Evolutionary conservation across 495 filamentous ascomycete genomes (phyloP).

Genomic region (Chaetomium tenue): DNA sequence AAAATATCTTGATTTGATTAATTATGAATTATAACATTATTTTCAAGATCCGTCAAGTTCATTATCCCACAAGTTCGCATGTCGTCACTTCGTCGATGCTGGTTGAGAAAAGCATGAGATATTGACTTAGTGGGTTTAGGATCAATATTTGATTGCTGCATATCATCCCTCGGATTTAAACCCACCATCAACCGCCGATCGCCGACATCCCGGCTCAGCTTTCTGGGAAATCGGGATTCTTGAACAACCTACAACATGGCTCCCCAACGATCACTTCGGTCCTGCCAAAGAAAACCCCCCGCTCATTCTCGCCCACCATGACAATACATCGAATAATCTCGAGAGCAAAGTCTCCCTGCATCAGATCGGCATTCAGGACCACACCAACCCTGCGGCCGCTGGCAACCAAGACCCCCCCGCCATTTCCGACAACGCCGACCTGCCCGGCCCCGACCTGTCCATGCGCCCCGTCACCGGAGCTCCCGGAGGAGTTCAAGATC

Average conservation of each 20-base stretch:
- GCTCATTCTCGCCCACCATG: slow-evolving; percentile 12
- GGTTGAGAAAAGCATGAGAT: not conserved
- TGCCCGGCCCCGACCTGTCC: slow-evolving; percentile 72
- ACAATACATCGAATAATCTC: slow-evolving; percentile 11
- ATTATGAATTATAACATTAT: too few species aligned
- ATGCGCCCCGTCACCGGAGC: slow-evolving; percentile 62
- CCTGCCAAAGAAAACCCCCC: not conserved
- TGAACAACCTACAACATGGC: slow-evolving; percentile 8
- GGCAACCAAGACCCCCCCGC: slow-evolving; percentile 21
- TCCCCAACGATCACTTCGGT: not conserved
- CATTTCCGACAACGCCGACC: slow-evolving; percentile 53
- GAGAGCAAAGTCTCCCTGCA: not conserved
- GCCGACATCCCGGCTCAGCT: not conserved
- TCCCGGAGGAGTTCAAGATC: slow-evolving; percentile 70
- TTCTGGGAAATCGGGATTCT: not conserved
- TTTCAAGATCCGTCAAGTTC: too few species aligned
- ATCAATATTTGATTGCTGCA: not conserved
- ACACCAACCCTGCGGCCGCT: not conserved
- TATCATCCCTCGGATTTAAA: slow-evolving; percentile 5
- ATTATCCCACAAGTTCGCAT: too few species aligned
- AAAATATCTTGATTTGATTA: too few species aligned
- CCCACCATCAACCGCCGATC: slow-evolving; percentile 7
- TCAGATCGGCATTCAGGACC: not conserved
- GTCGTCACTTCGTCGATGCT: too few species aligned
- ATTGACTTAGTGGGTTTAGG: not conserved